phyloP scores from a whole-genome alignment of 192 early-diverging fungal genomes.

The Gryganskiella cystojenkinii region DNA sequence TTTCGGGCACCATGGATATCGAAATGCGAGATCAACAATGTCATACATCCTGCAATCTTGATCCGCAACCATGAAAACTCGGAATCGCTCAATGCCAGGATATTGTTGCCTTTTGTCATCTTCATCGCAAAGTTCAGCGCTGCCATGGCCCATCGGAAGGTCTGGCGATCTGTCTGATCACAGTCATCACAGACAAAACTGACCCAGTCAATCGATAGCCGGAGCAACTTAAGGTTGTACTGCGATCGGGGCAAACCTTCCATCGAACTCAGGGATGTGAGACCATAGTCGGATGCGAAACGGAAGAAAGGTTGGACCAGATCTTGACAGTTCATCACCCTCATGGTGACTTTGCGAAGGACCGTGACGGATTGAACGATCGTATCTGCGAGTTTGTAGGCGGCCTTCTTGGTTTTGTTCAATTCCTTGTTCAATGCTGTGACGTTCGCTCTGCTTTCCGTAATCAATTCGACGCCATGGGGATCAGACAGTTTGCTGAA shows the following conservation, averaged over 20 bases:
- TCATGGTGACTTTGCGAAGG: slow-evolving; percentile 60
- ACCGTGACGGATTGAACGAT: slow-evolving; percentile 65
- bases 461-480: slow-evolving; percentile 57
- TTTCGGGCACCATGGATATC: slow-evolving; percentile 78
- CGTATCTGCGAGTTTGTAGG: slow-evolving; percentile 64
- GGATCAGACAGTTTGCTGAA: slow-evolving; percentile 63
- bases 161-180: slow-evolving; percentile 79
- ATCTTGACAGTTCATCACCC: slow-evolving; percentile 63
- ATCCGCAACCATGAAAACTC: slow-evolving; percentile 79
- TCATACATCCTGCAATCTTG: slow-evolving; percentile 83
- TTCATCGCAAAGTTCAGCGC: slow-evolving; percentile 88
- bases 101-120: slow-evolving; percentile 76
- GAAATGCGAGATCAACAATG: slow-evolving; percentile 83
- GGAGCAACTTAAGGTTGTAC: slow-evolving; percentile 73
- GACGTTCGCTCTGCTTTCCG: slow-evolving; percentile 68
- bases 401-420: slow-evolving; percentile 65
- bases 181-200: slow-evolving; percentile 89
- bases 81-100: slow-evolving; percentile 72
- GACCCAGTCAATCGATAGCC: slow-evolving; percentile 87
- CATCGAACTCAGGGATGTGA: slow-evolving; percentile 56
- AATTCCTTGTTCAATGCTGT: slow-evolving; percentile 66
- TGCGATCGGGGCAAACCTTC: slow-evolving; percentile 60
- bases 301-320: slow-evolving; percentile 76
- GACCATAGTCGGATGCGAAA: slow-evolving; percentile 78
- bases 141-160: slow-evolving; percentile 86